Base-by-base conservation (phyloP, 2,329 filamentous ascomycete species). In the Trichoderma cornu-damae region DNA sequence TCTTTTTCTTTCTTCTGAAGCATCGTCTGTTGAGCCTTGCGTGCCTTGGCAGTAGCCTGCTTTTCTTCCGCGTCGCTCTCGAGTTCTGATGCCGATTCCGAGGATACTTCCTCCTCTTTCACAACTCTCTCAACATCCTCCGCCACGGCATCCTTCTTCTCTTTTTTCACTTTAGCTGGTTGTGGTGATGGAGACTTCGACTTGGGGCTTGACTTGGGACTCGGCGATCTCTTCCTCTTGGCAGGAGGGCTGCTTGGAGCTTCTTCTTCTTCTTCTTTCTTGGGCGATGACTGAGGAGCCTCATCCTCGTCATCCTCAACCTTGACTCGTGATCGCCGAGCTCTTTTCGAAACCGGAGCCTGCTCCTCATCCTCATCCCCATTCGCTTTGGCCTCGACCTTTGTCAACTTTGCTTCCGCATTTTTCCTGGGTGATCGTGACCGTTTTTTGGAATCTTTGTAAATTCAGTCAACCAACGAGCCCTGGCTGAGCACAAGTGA, bases 21-120 rank as follows among this genome's bases (percentile, higher is more conserved):
- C 47, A 86, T 88, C 7, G 84, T 84, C 69, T 96, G 91, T 9
- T 93, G 82, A 70, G 90, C 89, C 70, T 93, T 83, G 43, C 89
- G 85, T 46, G 85, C 86, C 72, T 95, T 92, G 40, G 84, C 86
- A 49, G 84, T 84, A 46, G 87, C 84, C 2, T 90, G 85, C 67
- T 89, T 89, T 65, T 88, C 78, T 2, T 79, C 78, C 4, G 20
- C 16, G 14, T 84, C 83, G 6, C 75, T 76, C 30, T 82, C 81
- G 0, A 66, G 68, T 6, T 77, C 76, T 11, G 71, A 71, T 11
- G 63, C 66, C 7, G 70, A 70, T 46, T 68, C 65, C 1, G 67
- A 66, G 14, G 63, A 59, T n/a, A 20, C 37, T 11, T 65, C 64
- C 26, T 68, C 63, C 24, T 58, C 49, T n/a, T 70, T 62, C n/a